Evolutionary conservation across 805 yeast genomes (phyloP).

Genomic region (Yueomyces sinensis): DNA sequence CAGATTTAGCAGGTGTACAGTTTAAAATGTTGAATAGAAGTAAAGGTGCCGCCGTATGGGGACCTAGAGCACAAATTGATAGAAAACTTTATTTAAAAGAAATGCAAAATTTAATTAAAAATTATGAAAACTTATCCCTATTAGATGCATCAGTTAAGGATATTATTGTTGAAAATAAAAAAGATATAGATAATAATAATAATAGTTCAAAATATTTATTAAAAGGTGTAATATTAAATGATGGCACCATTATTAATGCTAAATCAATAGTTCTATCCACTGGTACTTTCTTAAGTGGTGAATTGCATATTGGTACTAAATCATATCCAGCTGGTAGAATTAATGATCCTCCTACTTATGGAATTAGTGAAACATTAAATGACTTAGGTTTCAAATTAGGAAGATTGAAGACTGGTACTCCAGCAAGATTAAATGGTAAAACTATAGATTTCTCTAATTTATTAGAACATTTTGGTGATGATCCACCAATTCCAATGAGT

Average conservation of each 20-base stretch:
- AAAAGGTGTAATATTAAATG: slow-evolving; percentile 59
- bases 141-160: slow-evolving; percentile 75
- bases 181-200: no score
- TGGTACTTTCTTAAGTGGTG: slow-evolving; percentile 91
- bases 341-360: slow-evolving; percentile 86
- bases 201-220: slow-evolving; percentile 19
- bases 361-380: slow-evolving; percentile 64
- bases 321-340: slow-evolving; percentile 84
- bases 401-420: slow-evolving; percentile 92
- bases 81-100: slow-evolving; percentile 61
- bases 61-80: slow-evolving; percentile 95
- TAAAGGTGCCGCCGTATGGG: slow-evolving; percentile 94
- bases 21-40: slow-evolving; percentile 76
- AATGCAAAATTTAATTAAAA: slow-evolving; percentile 57
- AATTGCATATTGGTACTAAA: slow-evolving; percentile 79
- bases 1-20: slow-evolving; percentile 88
- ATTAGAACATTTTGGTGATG: slow-evolving; percentile 64
- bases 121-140: slow-evolving; percentile 39
- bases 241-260: slow-evolving; percentile 48
- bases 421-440: slow-evolving; percentile 68
- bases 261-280: slow-evolving; percentile 77
- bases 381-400: slow-evolving; percentile 77
- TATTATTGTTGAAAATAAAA: slow-evolving; percentile 39
- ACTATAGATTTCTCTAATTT: slow-evolving; percentile 59
- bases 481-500: slow-evolving; percentile 84